Base-by-base conservation (phyloP, 768 basidiomycete species). In the Glaciozyma antarctica region DNA sequence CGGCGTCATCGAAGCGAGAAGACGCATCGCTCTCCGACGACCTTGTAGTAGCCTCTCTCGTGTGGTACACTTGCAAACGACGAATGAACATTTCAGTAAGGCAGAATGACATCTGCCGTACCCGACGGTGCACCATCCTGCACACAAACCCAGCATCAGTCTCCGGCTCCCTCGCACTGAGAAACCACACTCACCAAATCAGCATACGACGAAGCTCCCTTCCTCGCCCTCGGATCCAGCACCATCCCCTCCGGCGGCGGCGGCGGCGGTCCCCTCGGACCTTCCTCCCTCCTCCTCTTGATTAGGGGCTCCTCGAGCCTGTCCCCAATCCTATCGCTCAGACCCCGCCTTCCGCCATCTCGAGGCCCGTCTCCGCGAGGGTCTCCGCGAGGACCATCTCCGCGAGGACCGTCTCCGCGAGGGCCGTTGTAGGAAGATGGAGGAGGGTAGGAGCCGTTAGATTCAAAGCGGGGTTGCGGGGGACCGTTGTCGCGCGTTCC, bases 171-270 rank as follows among this genome's bases (percentile, higher is more conserved):
- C 22, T 17, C 19, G 43, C 2, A 6, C 5, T 2, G 13, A 3
- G 15, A 45, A 5, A 47, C 22, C n/a, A 28, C 22, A 38, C 68
- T 51, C 45, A 66, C 68, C 56, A 70, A 45, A 51, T 70, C 69
- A 10, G 69, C 65, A 28, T 70, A 70, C 3, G 63, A 54, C 26
- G 48, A 66, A 24, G 56, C 60, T 1, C 60, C 65, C 44, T 62
- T 59, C 48, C 32, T 21, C 38, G 63, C 60, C 28, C 69, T 41
- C 55, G 69, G 69, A 54, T 70, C 69, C 15, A 70, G 21, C 52
- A 43, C 30, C 6, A 60, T 54, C 6, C 69, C 69, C 34, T 49
- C 32, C 10, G 69, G 69, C 32, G 69, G 69, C 19, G 69, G 68
- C 21, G 62, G 62, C 22, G 68, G 65, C 49, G 65, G 65, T 7